phyloP scores from a whole-genome alignment of 2,329 filamentous ascomycete species.

The Penicillium capsulatum region DNA sequence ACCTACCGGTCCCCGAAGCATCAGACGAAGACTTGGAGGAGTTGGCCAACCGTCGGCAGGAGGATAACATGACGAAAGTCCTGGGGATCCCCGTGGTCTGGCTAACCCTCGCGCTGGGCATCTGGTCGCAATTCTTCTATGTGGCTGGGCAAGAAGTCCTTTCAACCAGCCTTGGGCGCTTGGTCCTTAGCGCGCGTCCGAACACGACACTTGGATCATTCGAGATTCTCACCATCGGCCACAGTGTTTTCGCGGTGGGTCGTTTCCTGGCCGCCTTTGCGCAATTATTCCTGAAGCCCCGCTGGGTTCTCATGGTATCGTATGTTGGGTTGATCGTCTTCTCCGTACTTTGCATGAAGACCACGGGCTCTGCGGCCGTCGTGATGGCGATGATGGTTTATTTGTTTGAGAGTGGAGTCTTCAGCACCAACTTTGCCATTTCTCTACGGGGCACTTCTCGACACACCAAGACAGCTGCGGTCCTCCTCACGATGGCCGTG shows the following conservation, averaged over 20 bases:
- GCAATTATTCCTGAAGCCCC: conserved; percentile 54
- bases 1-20: conserved; percentile 59
- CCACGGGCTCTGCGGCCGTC: conserved; percentile 43
- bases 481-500: conserved; percentile 52
- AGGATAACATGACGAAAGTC: conserved; percentile 47
- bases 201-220: conserved; percentile 30
- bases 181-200: conserved; percentile 41
- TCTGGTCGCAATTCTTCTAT: conserved; percentile 57
- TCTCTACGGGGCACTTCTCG: conserved; percentile 55
- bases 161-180: conserved; percentile 46
- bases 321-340: conserved; percentile 53
- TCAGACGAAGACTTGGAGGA: conserved; percentile 58
- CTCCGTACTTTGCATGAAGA: conserved; percentile 50
- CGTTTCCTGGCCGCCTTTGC: conserved; percentile 54
- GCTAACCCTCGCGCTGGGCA: conserved; percentile 53
- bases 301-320: conserved; percentile 53
- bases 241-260: conserved; percentile 55
- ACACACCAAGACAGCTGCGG: conserved; percentile 55
- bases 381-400: conserved; percentile 51
- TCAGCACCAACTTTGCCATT: conserved; percentile 57
- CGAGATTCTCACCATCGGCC: conserved; percentile 52
- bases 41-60: conserved; percentile 49
- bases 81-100: conserved; percentile 50
- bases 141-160: conserved; percentile 58
- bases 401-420: conserved; percentile 59